Conservation (phyloP, 352 stramenopile species). For the Salisapilia sapeloensis region DNA sequence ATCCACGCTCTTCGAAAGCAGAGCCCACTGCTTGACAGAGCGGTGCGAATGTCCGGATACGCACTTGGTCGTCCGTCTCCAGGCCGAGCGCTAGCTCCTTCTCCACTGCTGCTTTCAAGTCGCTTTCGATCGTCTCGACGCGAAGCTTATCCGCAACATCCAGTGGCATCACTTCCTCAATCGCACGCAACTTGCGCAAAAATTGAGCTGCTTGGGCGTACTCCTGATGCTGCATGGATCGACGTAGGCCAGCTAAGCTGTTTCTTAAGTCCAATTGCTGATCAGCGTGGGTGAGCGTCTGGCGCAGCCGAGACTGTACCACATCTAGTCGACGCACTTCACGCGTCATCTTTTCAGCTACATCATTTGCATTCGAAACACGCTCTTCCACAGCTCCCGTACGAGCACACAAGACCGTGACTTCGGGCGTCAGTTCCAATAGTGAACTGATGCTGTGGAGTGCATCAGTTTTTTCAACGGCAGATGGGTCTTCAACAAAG, state of each 20-base stretch:
- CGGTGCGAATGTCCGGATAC: conserved; percentile 47
- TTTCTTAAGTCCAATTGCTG: conserved; percentile 71
- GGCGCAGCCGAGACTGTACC: conserved; percentile 54
- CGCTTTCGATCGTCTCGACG: conserved; percentile 70
- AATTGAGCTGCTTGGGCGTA: conserved; percentile 59
- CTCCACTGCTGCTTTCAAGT: conserved; percentile 67
- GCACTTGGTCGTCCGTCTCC: conserved; percentile 12
- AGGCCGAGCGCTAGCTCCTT: conserved; percentile 41
- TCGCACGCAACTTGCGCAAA: conserved; percentile 55
- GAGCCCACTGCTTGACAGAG: conserved; percentile 55
- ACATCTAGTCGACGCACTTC: conserved; percentile 70
- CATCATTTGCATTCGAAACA: conserved; percentile 77
- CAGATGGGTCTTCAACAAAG: conserved; percentile 19
- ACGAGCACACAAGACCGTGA: conserved; percentile 50
- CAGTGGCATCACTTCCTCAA: conserved; percentile 54
- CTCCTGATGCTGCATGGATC: conserved; percentile 50
- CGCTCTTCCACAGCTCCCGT: conserved; percentile 69
- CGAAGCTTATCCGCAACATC: conserved; percentile 72
- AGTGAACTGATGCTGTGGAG: conserved; percentile 29
- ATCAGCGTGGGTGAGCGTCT: conserved; percentile 36
- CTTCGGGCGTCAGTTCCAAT: conserved; percentile 36
- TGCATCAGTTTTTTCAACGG: conserved; percentile 32
- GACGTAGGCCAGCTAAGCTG: conserved; percentile 45
- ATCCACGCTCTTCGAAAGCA: conserved; percentile 50
- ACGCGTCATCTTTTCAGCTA: conserved; percentile 78